These are phyloP conservation scores for Talaromyces sp. DNA, from an alignment of 2,329 filamentous ascomycete genomes.

Conservation along the genomic window DNA sequence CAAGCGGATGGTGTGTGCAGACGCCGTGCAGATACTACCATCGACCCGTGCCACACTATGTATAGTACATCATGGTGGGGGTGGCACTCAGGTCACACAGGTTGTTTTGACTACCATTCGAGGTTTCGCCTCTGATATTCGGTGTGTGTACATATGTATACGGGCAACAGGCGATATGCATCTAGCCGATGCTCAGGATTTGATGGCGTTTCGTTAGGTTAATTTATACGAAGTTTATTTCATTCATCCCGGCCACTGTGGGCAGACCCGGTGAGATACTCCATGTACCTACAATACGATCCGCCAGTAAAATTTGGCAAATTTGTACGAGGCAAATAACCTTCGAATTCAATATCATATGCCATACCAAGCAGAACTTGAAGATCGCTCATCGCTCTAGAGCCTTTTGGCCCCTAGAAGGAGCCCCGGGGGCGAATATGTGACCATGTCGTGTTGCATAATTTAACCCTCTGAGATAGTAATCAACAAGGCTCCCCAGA, in stretches of 20 bases:
- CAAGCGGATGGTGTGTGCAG: not conserved
- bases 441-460: not conserved
- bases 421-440: not conserved
- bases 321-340: not conserved
- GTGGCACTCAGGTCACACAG: constrained; percentile 6
- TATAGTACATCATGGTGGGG: constrained; percentile 15
- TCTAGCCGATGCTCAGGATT: not conserved
- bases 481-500: not conserved
- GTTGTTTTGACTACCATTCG: constrained; percentile 1
- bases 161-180: not conserved
- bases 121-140: not conserved
- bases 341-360: not conserved
- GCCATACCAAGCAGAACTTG: not conserved
- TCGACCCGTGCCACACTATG: constrained; percentile 4
- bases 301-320: too few relatives aligned
- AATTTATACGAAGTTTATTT: constrained; percentile 1
- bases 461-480: not conserved
- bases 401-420: not conserved
- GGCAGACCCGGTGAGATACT: not conserved
- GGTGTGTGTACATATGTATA: too few relatives aligned
- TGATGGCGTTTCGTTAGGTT: not conserved
- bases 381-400: not conserved
- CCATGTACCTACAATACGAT: not conserved
- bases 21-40: not conserved
- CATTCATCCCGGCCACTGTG: not conserved